Percentiles rank a stretch among this genome's conserved stretches.
Conservation (phyloP, 2,329 filamentous ascomycete species). For the Hypoxylon sp. region DNA sequence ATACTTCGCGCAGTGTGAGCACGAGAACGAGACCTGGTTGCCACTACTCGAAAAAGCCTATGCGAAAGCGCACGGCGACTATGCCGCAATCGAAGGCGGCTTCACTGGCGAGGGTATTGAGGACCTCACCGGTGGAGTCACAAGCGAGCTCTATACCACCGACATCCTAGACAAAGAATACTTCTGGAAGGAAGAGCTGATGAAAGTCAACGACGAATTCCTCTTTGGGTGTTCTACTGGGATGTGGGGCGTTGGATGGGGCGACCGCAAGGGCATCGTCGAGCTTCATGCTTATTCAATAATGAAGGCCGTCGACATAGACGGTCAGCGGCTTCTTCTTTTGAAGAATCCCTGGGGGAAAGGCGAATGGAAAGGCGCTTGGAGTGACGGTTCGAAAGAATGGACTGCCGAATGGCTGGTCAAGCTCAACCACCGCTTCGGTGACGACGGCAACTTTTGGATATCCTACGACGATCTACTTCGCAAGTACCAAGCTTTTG, state of each 20-base stretch:
- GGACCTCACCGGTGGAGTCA: conserved; percentile 76
- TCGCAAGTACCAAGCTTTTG: conserved; percentile 71
- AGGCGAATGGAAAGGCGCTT: conserved; percentile 84
- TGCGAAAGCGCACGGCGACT: conserved; percentile 82
- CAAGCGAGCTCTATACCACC: conserved; percentile 74
- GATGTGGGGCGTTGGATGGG: conserved; percentile 62
- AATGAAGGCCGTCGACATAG: conserved; percentile 70
- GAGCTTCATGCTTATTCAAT: conserved; percentile 74
- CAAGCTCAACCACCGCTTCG: conserved; percentile 80
- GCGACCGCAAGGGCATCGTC: conserved; percentile 69
- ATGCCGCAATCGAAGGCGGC: conserved; percentile 78
- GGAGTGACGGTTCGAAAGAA: conserved; percentile 86
- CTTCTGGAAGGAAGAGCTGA: conserved; percentile 85
- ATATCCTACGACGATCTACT: conserved; percentile 72
- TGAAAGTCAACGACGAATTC: conserved; percentile 84
- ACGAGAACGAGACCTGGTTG: conserved; percentile 80
- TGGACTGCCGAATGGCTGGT: conserved; percentile 87
- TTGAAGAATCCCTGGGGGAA: conserved; percentile 86
- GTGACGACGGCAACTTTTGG: conserved; percentile 80
- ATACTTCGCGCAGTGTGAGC: conserved; percentile 78
- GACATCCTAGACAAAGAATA: conserved; percentile 81
- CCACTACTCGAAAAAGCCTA: conserved; percentile 81
- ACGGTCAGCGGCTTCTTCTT: conserved; percentile 74
- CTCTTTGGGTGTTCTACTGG: conserved; percentile 74
- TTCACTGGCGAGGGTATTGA: conserved; percentile 72